phyloP scores from a whole-genome alignment of 2,329 filamentous ascomycete genomes.

The Fusarium piperis region DNA sequence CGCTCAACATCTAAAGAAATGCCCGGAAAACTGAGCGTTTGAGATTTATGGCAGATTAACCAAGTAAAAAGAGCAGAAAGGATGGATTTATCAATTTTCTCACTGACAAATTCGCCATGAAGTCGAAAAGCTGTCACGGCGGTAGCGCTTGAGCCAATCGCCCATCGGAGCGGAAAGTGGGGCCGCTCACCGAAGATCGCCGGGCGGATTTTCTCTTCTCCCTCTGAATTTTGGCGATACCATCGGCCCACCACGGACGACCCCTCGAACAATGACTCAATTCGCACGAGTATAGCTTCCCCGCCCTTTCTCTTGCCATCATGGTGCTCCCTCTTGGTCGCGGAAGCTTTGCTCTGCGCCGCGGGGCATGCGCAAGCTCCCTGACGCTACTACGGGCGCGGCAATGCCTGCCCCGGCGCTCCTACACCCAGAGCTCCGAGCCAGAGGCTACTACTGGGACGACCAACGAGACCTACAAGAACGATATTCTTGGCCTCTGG shows the following conservation, averaged over 20 bases:
- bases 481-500: constrained; percentile 43
- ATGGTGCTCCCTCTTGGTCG: constrained; percentile 42
- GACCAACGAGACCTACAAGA: constrained; percentile 15
- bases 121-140: background rate
- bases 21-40: too few species aligned
- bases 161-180: background rate
- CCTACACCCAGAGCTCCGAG: constrained; percentile 36
- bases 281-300: constrained; percentile 14
- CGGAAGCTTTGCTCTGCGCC: constrained; percentile 35
- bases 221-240: constrained; percentile 21
- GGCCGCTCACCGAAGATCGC: background rate
- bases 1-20: too few species aligned
- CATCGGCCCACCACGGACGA: constrained; percentile 33
- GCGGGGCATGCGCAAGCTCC: constrained; percentile 1
- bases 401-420: constrained; percentile 34
- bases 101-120: too few species aligned
- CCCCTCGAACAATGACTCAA: constrained; percentile 33
- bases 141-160: background rate
- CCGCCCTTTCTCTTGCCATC: constrained; percentile 3
- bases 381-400: constrained; percentile 13
- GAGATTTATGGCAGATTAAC: too few species aligned
- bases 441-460: background rate
- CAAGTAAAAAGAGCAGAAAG: too few species aligned
- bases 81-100: too few species aligned
- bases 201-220: constrained; percentile 6